Evolutionary conservation across 331 rosid species (phyloP), one percentile per base, ranked within the genome.

Genomic region (Rosa hybrid): DNA sequence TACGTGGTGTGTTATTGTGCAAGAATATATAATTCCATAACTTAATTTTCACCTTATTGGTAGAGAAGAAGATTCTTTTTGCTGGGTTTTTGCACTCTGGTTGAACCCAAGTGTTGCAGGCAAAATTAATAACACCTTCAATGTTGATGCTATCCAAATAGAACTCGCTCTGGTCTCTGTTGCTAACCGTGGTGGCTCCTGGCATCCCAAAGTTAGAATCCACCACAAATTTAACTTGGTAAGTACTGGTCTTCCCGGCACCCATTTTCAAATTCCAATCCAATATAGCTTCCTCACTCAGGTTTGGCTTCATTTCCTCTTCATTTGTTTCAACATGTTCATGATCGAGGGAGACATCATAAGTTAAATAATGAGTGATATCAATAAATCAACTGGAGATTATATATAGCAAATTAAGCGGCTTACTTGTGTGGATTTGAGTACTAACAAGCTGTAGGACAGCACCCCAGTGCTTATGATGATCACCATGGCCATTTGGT

Each of bases 141-240:
- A 74, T 13, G 78, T 74, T 74, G 46, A 74, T 6, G 77, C 49
- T 74, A 1, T 74, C 67, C 49, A 74, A 74, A 54, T 74, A 74
- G 49, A 74, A 38, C 65, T 53, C 65, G 34, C 34, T 30, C 34
- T 30, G 34, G 34, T 30, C 34, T 18, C 18, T 20, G 49, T 54
- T 74, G 2, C 49, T 53, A 20, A 51, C 77, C 6, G 49, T 34
- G 21, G 53, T 74, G 30, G 76, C 76, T 17, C 76, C 76, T 30
- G 63, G 63, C 62, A 27, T 49, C 45, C 63, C 63, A 72, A 72
- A 50, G 8, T 7, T 50, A 16, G 63, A 51, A 8, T 72, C 63
- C 76, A 50, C 63, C 76, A 12, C 3, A 27, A 71, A 71, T 7
- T 25, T 27, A 16, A 72, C 76, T 3, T 50, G 6, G 44, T 50